Percentiles rank a stretch among this genome's conserved stretches.
Conservation (phyloP, 495 filamentous ascomycete genomes). For the Xylaria palmicola region DNA sequence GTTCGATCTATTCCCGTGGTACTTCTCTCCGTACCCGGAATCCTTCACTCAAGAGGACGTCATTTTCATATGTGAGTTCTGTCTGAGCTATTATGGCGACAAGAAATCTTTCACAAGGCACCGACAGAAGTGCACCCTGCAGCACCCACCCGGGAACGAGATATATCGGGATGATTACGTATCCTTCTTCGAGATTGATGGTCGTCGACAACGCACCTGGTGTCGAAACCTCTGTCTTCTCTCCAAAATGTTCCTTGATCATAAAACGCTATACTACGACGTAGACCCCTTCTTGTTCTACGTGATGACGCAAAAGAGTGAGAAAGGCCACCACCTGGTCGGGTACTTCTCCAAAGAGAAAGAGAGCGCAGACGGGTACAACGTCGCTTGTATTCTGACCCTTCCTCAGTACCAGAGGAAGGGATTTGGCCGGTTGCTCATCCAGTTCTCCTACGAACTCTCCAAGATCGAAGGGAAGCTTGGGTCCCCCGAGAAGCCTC, state of each 20-base stretch:
- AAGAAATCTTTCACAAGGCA: slow-evolving; percentile 78
- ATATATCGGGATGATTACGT: slow-evolving; percentile 95
- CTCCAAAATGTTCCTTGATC: slow-evolving; percentile 94
- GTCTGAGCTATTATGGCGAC: slow-evolving; percentile 84
- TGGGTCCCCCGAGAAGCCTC: slow-evolving; percentile 92
- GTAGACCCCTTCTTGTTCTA: slow-evolving; percentile 99
- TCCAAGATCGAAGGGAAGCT: slow-evolving; percentile 92
- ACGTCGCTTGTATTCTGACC: slow-evolving; percentile 95
- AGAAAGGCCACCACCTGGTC: slow-evolving; percentile 86
- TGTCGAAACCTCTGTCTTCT: slow-evolving; percentile 94
- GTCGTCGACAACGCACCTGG: slow-evolving; percentile 91
- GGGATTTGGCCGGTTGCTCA: slow-evolving; percentile 87
- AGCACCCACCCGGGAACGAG: slow-evolving; percentile 95
- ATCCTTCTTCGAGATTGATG: slow-evolving; percentile 97
- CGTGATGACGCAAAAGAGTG: slow-evolving; percentile 87
- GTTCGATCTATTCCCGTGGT: slow-evolving; percentile 93
- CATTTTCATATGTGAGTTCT: slow-evolving; percentile 97
- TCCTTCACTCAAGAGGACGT: slow-evolving; percentile 80
- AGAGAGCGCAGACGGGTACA: slow-evolving; percentile 92
- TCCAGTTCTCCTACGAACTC: slow-evolving; percentile 97
- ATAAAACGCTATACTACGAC: slow-evolving; percentile 99
- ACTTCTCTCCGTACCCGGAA: slow-evolving; percentile 95
- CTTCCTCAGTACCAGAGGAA: slow-evolving; percentile 94
- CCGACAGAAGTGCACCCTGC: slow-evolving; percentile 83
- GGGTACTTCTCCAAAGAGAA: slow-evolving; percentile 99